These are phyloP conservation scores for Cephalotrichum gorgonifer DNA, from an alignment of 2,329 filamentous ascomycete species.

Conservation along the genomic window DNA sequence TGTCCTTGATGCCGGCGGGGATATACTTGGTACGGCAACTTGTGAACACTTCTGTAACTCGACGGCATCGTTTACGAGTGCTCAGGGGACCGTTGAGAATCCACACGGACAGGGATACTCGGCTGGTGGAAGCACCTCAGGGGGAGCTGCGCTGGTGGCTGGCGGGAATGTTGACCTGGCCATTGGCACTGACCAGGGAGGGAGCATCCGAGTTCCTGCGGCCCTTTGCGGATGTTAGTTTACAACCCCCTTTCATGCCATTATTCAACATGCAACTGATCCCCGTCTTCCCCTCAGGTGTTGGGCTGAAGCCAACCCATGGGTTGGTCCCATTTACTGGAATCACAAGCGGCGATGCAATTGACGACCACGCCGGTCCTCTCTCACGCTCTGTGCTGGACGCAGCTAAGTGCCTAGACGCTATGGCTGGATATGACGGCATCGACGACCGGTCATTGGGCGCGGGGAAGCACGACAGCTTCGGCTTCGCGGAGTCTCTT, in stretches of 20 bases:
- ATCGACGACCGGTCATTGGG: slow-evolving; percentile 34
- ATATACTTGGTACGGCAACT: slow-evolving; percentile 36
- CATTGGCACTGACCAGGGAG: slow-evolving; percentile 37
- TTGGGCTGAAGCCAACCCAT: slow-evolving; percentile 40
- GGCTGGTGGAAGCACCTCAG: slow-evolving; percentile 37
- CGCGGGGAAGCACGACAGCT: slow-evolving; percentile 17
- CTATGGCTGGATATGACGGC: slow-evolving; percentile 34
- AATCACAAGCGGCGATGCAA: slow-evolving; percentile 33
- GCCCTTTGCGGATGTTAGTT: slow-evolving; percentile 21
- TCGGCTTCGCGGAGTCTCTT: slow-evolving; percentile 13
- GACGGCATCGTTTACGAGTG: slow-evolving; percentile 33
- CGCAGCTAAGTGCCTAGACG: slow-evolving; percentile 29
- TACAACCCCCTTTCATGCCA: background rate
- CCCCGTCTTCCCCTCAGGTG: slow-evolving; percentile 9
- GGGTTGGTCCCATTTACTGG: slow-evolving; percentile 41
- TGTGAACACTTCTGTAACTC: slow-evolving; percentile 45
- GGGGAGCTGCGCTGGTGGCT: slow-evolving; percentile 33
- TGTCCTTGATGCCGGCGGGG: slow-evolving; percentile 36
- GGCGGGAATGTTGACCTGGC: slow-evolving; percentile 30
- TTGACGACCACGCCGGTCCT: slow-evolving; percentile 39
- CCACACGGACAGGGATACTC: slow-evolving; percentile 32
- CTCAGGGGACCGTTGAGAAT: slow-evolving; percentile 35
- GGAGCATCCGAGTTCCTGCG: slow-evolving; percentile 33
- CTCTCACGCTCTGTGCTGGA: slow-evolving; percentile 29
- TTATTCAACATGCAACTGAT: background rate